Percentiles rank a stretch among this genome's conserved stretches.
phyloP scores from a whole-genome alignment of 2,329 filamentous ascomycete genomes.

The Aulographum hederae region DNA sequence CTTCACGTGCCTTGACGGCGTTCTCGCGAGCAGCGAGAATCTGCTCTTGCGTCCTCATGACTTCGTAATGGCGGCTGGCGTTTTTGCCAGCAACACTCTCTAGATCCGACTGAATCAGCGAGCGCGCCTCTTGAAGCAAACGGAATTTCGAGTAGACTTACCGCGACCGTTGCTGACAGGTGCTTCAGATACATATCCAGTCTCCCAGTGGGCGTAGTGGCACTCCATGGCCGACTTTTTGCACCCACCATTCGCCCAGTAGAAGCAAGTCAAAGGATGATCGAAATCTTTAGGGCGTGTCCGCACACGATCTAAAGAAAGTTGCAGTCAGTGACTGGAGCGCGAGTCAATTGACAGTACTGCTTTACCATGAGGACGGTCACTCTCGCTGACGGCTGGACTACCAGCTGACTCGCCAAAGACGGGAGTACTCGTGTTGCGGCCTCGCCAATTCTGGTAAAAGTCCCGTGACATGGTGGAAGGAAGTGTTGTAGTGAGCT shows the following conservation, averaged over 20 bases:
- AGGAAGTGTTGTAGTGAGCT: no score
- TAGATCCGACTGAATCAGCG: neutral
- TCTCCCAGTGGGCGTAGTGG: neutral
- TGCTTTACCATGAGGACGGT: no score
- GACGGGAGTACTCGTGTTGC: no score
- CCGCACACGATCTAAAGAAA: no score
- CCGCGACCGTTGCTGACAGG: neutral
- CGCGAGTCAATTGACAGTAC: no score
- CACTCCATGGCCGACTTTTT: neutral
- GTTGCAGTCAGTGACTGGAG: no score
- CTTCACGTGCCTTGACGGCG: neutral
- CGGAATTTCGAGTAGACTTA: neutral
- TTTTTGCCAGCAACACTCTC: neutral
- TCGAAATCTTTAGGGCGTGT: conserved; percentile 1
- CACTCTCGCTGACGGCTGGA: no score
- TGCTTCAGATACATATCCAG: neutral
- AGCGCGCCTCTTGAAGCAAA: neutral
- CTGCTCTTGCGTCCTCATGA: no score
- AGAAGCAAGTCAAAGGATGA: neutral
- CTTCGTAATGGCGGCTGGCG: neutral
- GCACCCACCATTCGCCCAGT: neutral
- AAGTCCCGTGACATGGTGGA: no score
- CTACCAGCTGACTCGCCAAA: no score
- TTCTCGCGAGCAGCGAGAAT: neutral
- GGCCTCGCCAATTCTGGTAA: no score